A percentile compares a stretch with the other conserved stretches of the same genome.
Evolutionary conservation across 2,329 filamentous ascomycete genomes (phyloP).

Genomic region (Hypomyces perniciosus): DNA sequence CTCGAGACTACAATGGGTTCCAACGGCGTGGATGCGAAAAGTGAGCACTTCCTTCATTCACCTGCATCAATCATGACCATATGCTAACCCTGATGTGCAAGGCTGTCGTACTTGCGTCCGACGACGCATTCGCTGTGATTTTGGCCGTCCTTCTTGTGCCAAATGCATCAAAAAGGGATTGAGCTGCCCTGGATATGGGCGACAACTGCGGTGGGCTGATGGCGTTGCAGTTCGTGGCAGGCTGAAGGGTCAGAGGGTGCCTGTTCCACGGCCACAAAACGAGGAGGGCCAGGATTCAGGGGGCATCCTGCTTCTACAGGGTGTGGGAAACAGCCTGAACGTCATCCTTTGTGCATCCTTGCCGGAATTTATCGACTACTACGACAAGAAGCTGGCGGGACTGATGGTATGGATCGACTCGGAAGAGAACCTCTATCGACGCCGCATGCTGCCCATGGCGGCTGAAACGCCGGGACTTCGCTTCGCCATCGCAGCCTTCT

Average conservation of each 20-base stretch:
- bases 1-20: conserved; percentile 6
- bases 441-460: conserved; percentile 21
- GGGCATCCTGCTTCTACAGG: background rate
- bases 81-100: conserved; percentile 5
- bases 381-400: conserved; percentile 23
- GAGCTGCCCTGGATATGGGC: conserved; percentile 22
- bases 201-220: conserved; percentile 23
- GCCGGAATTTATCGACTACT: conserved; percentile 23
- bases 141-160: conserved; percentile 19
- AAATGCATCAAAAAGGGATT: conserved; percentile 26
- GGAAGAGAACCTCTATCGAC: conserved; percentile 24
- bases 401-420: conserved; percentile 29
- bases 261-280: conserved; percentile 2
- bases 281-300: background rate
- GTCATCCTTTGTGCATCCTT: conserved; percentile 16
- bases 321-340: conserved; percentile 8
- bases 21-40: conserved; percentile 9
- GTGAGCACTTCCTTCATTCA: background rate
- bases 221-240: conserved; percentile 24
- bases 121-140: conserved; percentile 26
- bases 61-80: no score
- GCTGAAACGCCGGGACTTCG: conserved; percentile 22
- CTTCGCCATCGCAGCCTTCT: conserved; percentile 24
- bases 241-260: conserved; percentile 17
- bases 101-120: conserved; percentile 23